These are phyloP conservation scores for rapeseed (Brassica napus) DNA, from an alignment of 345 rosid genomes.

Conservation along the genomic window Da-Ae NC_063439.1:7307501-7308000, in stretches of 20 bases:
- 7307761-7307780: slow-evolving; percentile 38
- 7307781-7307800: slow-evolving; percentile 82
- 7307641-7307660: slow-evolving; percentile 81
- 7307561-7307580: background rate
- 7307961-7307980: background rate
- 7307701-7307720: background rate
- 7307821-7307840: slow-evolving; percentile 89
- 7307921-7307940: slow-evolving; percentile 43
- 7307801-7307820: slow-evolving; percentile 84
- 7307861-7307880: slow-evolving; percentile 84
- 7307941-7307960: slow-evolving; percentile 9
- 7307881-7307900: slow-evolving; percentile 70
- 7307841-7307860: slow-evolving; percentile 89
- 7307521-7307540: background rate
- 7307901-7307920: slow-evolving; percentile 77
- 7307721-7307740: slow-evolving; percentile 3
- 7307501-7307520: background rate
- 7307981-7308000: slow-evolving; percentile 1
- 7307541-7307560: background rate
- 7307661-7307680: slow-evolving; percentile 69
- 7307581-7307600: background rate
- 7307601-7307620: slow-evolving; percentile 65
- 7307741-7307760: background rate
- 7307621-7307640: slow-evolving; percentile 92
- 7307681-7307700: slow-evolving; percentile 48